These are phyloP conservation scores for Kwoniella sp. DNA, from an alignment of 768 basidiomycete genomes.

Conservation along the genomic window DNA sequence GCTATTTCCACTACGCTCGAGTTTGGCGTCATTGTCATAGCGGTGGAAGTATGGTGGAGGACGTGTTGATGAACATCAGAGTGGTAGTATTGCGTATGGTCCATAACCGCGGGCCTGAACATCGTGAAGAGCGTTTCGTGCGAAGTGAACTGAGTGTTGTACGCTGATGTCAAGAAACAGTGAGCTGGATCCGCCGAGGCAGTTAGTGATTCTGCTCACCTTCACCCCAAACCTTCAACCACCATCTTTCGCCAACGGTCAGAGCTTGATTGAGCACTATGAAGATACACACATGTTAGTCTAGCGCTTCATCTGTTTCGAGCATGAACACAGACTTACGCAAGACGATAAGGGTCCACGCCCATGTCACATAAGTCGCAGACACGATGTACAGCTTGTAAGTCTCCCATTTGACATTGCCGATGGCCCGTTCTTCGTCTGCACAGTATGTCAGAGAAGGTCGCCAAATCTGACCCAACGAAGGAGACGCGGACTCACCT, in stretches of 20 bases:
- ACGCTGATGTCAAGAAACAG: constrained; percentile 21
- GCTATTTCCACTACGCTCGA: background rate
- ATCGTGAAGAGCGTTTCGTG: constrained; percentile 18
- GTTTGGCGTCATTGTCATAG: background rate
- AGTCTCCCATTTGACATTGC: constrained; percentile 76
- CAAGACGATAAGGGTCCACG: constrained; percentile 59
- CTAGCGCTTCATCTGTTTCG: background rate
- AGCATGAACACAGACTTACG: constrained; percentile 61
- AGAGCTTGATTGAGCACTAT: constrained; percentile 41
- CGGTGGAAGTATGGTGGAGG: constrained; percentile 24
- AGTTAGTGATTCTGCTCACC: constrained; percentile 45
- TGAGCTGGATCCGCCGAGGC: background rate
- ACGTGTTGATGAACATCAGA: constrained; percentile 33
- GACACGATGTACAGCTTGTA: constrained; percentile 60
- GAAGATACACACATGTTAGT: background rate
- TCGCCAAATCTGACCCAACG: background rate
- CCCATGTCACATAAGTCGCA: constrained; percentile 51
- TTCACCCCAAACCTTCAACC: constrained; percentile 81
- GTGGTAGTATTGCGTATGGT: constrained; percentile 21
- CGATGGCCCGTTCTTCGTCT: constrained; percentile 67
- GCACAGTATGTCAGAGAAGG: background rate
- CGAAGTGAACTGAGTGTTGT: constrained; percentile 23
- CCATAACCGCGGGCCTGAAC: constrained; percentile 13
- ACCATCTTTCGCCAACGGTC: constrained; percentile 55
- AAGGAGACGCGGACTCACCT: constrained; percentile 37